Evolutionary conservation across 1,284 basidiomycete genomes (phyloP).

Genomic region (Ceratobasidium sp.): DNA sequence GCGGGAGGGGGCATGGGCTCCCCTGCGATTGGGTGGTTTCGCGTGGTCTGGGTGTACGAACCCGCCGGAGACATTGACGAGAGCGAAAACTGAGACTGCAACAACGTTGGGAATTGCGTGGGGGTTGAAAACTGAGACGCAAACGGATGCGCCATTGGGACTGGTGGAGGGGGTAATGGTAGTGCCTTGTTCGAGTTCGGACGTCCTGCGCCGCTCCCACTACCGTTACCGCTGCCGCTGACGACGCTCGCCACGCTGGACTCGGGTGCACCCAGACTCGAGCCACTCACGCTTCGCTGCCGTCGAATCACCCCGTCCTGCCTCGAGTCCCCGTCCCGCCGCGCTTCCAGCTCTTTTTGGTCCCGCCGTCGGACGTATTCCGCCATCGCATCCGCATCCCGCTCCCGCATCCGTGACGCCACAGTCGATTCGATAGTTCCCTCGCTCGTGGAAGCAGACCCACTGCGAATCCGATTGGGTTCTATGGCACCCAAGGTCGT

Average conservation of each 20-base stretch:
- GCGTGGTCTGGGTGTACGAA: not conserved
- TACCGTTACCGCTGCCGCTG: not conserved
- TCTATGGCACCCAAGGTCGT: slow-evolving; percentile 8
- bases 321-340: slow-evolving; percentile 24
- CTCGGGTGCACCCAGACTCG: slow-evolving; percentile 22
- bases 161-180: slow-evolving; percentile 1
- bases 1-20: slow-evolving; percentile 31
- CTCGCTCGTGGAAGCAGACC: slow-evolving; percentile 36
- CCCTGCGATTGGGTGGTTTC: slow-evolving; percentile 32
- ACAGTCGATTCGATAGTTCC: slow-evolving; percentile 63
- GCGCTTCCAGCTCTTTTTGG: not conserved
- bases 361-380: slow-evolving; percentile 68
- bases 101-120: slow-evolving; percentile 20
- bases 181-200: slow-evolving; percentile 15
- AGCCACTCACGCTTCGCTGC: slow-evolving; percentile 35
- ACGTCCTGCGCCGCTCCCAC: not conserved
- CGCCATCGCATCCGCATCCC: slow-evolving; percentile 82
- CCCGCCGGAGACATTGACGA: not conserved
- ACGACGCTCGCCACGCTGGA: slow-evolving; percentile 33
- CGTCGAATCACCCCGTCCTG: slow-evolving; percentile 8
- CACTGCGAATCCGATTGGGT: slow-evolving; percentile 25
- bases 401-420: slow-evolving; percentile 75
- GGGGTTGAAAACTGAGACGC: slow-evolving; percentile 24
- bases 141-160: not conserved
- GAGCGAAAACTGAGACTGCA: slow-evolving; percentile 22